Conservation (phyloP, 108 stramenopile genomes). For the Fistulifera pelliculosa region DNA sequence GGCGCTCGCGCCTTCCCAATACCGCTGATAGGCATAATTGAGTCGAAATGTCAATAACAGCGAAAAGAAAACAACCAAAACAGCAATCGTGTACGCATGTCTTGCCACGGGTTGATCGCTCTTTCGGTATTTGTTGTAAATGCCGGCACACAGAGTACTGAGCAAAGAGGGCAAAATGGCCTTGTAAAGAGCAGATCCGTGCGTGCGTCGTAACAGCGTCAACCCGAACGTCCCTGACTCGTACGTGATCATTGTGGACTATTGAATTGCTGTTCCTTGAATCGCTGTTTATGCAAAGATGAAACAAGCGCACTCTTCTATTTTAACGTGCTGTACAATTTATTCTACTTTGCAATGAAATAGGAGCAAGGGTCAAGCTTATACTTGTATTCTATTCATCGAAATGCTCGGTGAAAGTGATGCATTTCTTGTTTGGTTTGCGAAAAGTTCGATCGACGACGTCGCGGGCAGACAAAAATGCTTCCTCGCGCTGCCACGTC, state of each 20-base stretch:
- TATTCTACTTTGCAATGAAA: too few relatives aligned
- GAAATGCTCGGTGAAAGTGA: too few relatives aligned
- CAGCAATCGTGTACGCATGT: constrained; percentile 38
- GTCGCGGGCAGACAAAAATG: too few relatives aligned
- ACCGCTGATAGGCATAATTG: constrained; percentile 37
- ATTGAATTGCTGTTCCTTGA: too few relatives aligned
- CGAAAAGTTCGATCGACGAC: too few relatives aligned
- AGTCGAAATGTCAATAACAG: constrained; percentile 40
- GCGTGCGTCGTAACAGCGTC: constrained; percentile 16
- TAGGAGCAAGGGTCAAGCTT: too few relatives aligned
- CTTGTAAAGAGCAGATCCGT: constrained; percentile 43
- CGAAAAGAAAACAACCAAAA: constrained; percentile 28
- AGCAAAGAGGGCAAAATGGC: constrained; percentile 25
- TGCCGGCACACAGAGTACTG: constrained; percentile 16
- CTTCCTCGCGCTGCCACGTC: too few relatives aligned
- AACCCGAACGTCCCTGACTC: constrained; percentile 23
- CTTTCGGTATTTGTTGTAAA: constrained; percentile 6
- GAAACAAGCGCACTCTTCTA: too few relatives aligned
- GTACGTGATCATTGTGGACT: constrained; percentile 37
- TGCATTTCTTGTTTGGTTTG: too few relatives aligned
- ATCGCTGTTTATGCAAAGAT: too few relatives aligned
- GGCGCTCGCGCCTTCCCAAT: constrained; percentile 64
- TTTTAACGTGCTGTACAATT: too few relatives aligned
- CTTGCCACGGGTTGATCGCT: not conserved
- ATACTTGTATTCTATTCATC: too few relatives aligned